These are phyloP conservation scores for Typha latifolia DNA, from an alignment of 176 grass and related monocot genomes.

Conservation along the genomic window DNA sequence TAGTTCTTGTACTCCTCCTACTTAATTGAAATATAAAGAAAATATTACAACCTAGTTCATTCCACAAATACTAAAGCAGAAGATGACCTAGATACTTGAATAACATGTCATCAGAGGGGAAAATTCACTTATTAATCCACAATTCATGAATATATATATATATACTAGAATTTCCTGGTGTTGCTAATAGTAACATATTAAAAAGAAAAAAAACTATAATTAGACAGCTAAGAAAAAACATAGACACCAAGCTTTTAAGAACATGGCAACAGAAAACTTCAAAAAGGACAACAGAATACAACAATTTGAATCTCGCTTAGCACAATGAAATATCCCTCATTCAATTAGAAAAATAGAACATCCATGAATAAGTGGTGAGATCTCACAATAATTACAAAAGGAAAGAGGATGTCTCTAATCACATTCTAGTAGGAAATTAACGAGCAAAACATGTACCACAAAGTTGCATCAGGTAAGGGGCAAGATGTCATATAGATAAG, in stretches of 20 bases:
- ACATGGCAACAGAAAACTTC: not conserved
- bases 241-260: not conserved
- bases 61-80: not conserved
- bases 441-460: too few relatives aligned
- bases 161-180: not conserved
- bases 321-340: too few relatives aligned
- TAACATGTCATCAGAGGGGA: not conserved
- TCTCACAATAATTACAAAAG: not conserved
- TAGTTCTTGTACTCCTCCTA: constrained; percentile 49
- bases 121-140: not conserved
- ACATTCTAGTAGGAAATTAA: too few relatives aligned
- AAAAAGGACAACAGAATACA: constrained; percentile 9
- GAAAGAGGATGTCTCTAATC: too few relatives aligned
- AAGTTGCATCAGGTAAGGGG: too few relatives aligned
- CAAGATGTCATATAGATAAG: too few relatives aligned
- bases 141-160: constrained; percentile 1
- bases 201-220: not conserved
- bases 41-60: not conserved
- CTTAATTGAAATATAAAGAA: constrained; percentile 23
- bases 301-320: not conserved
- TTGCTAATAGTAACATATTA: not conserved
- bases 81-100: constrained; percentile 2
- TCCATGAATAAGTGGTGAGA: too few relatives aligned
- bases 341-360: too few relatives aligned
- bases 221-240: not conserved